Evolutionary conservation across 306 rosid species (phyloP), one percentile per base, ranked within the genome.

Genomic region (Dalbergia cochinchinensis): DNA sequence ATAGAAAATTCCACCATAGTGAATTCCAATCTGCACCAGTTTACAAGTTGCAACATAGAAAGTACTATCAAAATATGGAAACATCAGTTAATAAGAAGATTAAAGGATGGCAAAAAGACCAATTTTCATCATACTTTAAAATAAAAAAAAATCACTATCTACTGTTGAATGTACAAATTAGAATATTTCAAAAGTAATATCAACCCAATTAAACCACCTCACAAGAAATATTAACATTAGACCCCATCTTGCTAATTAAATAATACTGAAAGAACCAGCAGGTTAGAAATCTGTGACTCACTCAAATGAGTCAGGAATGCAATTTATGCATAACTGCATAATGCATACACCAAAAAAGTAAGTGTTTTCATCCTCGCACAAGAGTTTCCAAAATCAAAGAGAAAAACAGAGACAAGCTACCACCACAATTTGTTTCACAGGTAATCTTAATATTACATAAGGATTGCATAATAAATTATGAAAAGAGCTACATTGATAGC

Each of bases 1-100:
- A 82, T 94, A 91, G 71, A 92, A 92, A 2, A 50, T 88, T 74
- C 98, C 98, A 79, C 81, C 92, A 82, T 34, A 85, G 68, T 92
- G 98, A 75, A 94, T 82, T 80, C 97, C 98, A 80, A 94, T 85
- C 98, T 94, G 95, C 80, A 75, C 7, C 66, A 84, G 22, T 80
- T 61, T 80, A 74, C 73, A 85, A 69, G 73, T 61, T 78, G 74
- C 73, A 85, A 69, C 75, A 82, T 45, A 77, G 26, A 48, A 83
- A 71, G 53, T 69, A 74, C 69, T 41, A 78, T 50, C 54, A 62
- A 55, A 10, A 33, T 9, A 54, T 73, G 26, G 78, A 45, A 59
- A 80, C 62, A 61, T 15, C 3, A 15, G 54, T 12, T 3, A 35
- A 60, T 14, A 50, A 41, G 64, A 67, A 60, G 57, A 14, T 71